A percentile compares a stretch with the other conserved stretches of the same genome.
Conservation (phyloP, 2,329 filamentous ascomycete species). For the Nemania abortiva region DNA sequence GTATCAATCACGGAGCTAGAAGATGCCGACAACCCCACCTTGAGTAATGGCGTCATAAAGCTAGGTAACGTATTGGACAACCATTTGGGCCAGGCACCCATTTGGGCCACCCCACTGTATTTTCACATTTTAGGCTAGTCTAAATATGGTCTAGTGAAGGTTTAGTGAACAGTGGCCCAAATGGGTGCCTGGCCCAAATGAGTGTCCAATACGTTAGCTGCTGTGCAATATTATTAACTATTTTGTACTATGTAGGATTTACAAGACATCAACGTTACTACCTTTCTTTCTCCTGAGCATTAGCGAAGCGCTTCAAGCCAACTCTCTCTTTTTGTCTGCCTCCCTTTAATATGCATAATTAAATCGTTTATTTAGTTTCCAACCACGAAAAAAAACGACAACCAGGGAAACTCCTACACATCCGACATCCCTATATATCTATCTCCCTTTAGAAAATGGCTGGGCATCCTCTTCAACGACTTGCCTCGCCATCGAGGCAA, state of each 20-base stretch:
- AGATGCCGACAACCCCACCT: conserved; percentile 27
- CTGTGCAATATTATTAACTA: no score
- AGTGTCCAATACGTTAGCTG: no score
- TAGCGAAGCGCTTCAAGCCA: not conserved
- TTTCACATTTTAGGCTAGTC: no score
- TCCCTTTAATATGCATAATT: not conserved
- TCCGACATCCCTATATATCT: conserved; percentile 55
- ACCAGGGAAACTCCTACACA: not conserved
- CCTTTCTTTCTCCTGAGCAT: conserved; percentile 7
- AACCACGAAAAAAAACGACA: not conserved
- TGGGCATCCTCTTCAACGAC: conserved; percentile 73
- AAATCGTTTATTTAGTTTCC: not conserved
- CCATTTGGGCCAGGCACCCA: no score
- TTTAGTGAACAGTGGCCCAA: no score
- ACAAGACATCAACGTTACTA: not conserved
- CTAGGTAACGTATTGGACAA: not conserved
- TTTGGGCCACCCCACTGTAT: no score
- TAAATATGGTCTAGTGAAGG: no score
- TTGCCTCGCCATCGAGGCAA: conserved; percentile 73
- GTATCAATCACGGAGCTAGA: conserved; percentile 25
- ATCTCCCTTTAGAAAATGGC: conserved; percentile 48
- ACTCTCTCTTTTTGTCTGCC: not conserved
- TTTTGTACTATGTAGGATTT: not conserved
- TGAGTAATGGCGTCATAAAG: conserved; percentile 26
- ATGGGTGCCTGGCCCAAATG: no score